A percentile compares a stretch with the other conserved stretches of the same genome.
phyloP scores from a whole-genome alignment of 352 stramenopile species.

The Halophytophthora batemanensis region DNA sequence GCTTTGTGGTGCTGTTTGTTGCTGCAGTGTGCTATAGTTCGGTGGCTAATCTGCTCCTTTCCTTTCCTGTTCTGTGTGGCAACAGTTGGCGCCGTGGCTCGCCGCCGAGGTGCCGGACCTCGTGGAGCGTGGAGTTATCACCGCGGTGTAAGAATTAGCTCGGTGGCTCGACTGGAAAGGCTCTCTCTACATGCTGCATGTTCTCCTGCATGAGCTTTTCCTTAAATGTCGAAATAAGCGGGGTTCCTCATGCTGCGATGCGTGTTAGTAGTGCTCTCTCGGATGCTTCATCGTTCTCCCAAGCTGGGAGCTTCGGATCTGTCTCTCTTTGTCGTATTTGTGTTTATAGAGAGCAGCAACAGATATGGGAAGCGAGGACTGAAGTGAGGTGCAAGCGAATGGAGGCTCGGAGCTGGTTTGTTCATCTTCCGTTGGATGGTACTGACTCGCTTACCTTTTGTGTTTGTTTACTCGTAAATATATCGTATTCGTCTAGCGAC shows the following conservation, averaged over 20 bases:
- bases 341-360: too few species aligned
- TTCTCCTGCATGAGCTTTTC: too few species aligned
- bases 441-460: constrained; percentile 10
- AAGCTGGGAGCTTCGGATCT: too few species aligned
- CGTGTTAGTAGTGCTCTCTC: too few species aligned
- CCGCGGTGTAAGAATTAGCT: constrained; percentile 39
- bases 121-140: constrained; percentile 74
- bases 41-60: neutral
- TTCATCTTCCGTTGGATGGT: constrained; percentile 41
- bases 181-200: too few species aligned
- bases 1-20: neutral
- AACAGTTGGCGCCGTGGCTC: constrained; percentile 82
- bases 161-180: neutral
- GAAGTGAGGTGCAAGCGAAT: too few species aligned
- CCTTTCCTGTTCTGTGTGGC: constrained; percentile 8
- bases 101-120: constrained; percentile 85
- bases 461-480: neutral
- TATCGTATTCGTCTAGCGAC: neutral
- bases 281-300: too few species aligned
- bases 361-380: too few species aligned
- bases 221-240: too few species aligned
- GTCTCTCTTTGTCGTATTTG: too few species aligned
- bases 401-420: constrained; percentile 6
- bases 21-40: neutral
- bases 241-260: too few species aligned